Evolutionary conservation across 2,329 filamentous ascomycete species (phyloP).

Genomic region (Aureobasidium sp.): DNA sequence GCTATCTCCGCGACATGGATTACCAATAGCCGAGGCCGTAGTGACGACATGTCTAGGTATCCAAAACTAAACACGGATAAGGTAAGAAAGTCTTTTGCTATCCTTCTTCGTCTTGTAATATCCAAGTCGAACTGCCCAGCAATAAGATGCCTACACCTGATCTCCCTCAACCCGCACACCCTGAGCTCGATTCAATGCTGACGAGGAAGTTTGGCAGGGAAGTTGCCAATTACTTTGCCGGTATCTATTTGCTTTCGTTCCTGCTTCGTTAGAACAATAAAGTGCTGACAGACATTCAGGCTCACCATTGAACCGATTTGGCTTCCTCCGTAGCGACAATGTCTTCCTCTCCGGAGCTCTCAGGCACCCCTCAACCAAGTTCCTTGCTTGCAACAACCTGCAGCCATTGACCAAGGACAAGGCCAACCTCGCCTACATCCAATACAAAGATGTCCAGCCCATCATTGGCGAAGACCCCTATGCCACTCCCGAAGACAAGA

Average conservation of each 20-base stretch:
- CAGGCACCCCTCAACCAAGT: slow-evolving; percentile 54
- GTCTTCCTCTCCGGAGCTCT: slow-evolving; percentile 62
- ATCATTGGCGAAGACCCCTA: slow-evolving; percentile 68
- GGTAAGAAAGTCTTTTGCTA: too few species aligned
- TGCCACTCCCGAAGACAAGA: slow-evolving; percentile 59
- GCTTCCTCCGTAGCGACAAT: slow-evolving; percentile 64
- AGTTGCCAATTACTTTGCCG: slow-evolving; percentile 74
- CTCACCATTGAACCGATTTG: slow-evolving; percentile 67
- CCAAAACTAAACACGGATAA: neutral
- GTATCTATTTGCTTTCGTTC: slow-evolving; percentile 17
- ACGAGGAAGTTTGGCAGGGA: slow-evolving; percentile 70
- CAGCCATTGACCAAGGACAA: slow-evolving; percentile 59
- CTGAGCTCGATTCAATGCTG: slow-evolving; percentile 58
- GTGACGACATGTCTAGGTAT: neutral
- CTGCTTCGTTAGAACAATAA: neutral
- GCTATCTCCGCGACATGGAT: slow-evolving; percentile 2
- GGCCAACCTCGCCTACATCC: slow-evolving; percentile 57
- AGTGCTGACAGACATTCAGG: slow-evolving; percentile 33
- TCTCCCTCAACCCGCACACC: slow-evolving; percentile 50
- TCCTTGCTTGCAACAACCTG: slow-evolving; percentile 72
- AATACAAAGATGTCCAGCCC: slow-evolving; percentile 57
- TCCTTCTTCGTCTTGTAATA: neutral
- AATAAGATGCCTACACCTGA: slow-evolving; percentile 30
- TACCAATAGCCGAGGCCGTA: slow-evolving; percentile 8
- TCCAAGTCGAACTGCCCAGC: neutral